Percentiles rank a stretch among this genome's conserved stretches.
Conservation (phyloP, 2,329 filamentous ascomycete genomes). For the Epichloe hybrida region DNA sequence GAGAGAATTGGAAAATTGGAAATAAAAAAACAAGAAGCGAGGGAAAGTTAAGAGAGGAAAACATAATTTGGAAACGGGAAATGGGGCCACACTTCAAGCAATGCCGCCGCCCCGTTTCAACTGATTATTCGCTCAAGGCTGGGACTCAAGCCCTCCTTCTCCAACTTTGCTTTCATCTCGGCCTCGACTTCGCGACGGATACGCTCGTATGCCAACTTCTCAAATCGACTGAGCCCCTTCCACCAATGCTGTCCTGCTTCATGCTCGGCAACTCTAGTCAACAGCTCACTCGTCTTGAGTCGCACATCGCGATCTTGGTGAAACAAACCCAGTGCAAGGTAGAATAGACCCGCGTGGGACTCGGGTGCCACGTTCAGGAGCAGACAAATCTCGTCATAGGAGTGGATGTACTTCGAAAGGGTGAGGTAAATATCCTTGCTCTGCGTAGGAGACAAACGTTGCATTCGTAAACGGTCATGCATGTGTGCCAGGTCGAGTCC, state of each 20-base stretch:
- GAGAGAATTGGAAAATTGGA: background rate
- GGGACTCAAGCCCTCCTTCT: conserved; percentile 28
- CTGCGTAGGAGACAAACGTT: conserved; percentile 63
- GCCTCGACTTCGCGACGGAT: conserved; percentile 54
- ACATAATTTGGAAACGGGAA: background rate
- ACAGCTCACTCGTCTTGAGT: conserved; percentile 59
- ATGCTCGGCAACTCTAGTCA: conserved; percentile 74
- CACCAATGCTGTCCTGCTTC: conserved; percentile 92
- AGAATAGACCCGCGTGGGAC: conserved; percentile 79
- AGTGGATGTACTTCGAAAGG: conserved; percentile 59
- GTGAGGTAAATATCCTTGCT: conserved; percentile 77
- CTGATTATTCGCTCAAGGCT: conserved; percentile 35
- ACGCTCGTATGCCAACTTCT: conserved; percentile 72
- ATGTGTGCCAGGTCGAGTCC: conserved; percentile 87
- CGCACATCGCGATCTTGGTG: conserved; percentile 76
- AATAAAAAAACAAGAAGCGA: background rate
- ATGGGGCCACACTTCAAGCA: background rate
- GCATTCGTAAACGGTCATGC: conserved; percentile 75
- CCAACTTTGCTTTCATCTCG: conserved; percentile 33
- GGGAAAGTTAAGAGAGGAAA: background rate
- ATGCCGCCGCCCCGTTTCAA: conserved; percentile 18
- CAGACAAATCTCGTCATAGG: conserved; percentile 76
- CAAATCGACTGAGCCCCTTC: conserved; percentile 71
- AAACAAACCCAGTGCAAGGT: conserved; percentile 79
- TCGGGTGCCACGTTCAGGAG: conserved; percentile 73